Percentiles rank a stretch among this genome's conserved stretches.
phyloP scores from a whole-genome alignment of 768 basidiomycete species.

The Naganishia antarctica region DNA sequence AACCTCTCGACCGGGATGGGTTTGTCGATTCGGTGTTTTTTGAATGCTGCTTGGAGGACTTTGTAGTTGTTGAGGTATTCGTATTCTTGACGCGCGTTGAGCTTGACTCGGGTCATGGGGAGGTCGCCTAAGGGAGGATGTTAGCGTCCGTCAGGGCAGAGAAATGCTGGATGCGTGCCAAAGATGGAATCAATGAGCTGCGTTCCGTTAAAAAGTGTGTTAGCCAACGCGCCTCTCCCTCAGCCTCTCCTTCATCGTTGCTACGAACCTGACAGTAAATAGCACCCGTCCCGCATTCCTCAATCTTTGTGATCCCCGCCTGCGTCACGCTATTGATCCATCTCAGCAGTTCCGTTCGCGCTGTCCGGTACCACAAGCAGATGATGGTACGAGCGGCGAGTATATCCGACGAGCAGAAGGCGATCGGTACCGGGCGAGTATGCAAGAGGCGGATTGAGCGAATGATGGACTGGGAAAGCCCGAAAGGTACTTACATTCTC shows the following conservation, averaged over 20 bases:
- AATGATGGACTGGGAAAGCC: no score
- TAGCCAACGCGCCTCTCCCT: neutral
- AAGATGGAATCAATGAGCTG: constrained; percentile 85
- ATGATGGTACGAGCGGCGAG: neutral
- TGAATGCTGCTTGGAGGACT: constrained; percentile 87
- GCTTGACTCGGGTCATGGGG: constrained; percentile 87
- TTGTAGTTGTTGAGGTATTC: constrained; percentile 95
- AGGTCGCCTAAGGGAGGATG: constrained; percentile 62
- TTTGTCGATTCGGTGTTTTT: constrained; percentile 90
- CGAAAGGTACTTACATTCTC: neutral
- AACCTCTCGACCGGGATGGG: constrained; percentile 93
- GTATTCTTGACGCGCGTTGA: constrained; percentile 89
- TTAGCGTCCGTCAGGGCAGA: neutral
- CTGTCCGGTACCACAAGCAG: constrained; percentile 25
- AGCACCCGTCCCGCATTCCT: constrained; percentile 69
- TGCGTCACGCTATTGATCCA: constrained; percentile 89
- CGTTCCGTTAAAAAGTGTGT: neutral
- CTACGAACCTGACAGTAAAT: constrained; percentile 73
- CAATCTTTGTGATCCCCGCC: constrained; percentile 78
- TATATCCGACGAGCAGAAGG: neutral
- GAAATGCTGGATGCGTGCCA: constrained; percentile 54
- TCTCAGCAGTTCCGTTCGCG: constrained; percentile 68
- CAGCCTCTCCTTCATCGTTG: no score
- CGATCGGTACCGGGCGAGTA: no score
- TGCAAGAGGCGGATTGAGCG: neutral